Percentiles rank a stretch among this genome's conserved stretches.
These are phyloP conservation scores for Ogataea henricii DNA, from an alignment of 805 yeast genomes.

Conservation along the genomic window DNA sequence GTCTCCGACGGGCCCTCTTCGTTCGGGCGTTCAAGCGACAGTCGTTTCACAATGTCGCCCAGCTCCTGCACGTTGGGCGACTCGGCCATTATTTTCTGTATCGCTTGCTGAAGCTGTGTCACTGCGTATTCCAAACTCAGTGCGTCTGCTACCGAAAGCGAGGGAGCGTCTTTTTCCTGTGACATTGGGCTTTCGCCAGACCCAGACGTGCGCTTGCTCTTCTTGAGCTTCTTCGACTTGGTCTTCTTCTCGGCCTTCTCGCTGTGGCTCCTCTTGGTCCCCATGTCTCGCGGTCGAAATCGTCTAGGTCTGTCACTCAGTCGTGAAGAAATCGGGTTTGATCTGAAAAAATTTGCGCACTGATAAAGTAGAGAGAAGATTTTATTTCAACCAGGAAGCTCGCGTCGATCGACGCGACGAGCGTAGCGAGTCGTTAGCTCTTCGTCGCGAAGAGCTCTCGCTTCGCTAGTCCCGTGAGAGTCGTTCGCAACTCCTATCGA, in stretches of 20 bases:
- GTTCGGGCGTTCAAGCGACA: constrained; percentile 6
- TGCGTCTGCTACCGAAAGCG: constrained; percentile 26
- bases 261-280: not conserved
- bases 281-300: too few relatives aligned
- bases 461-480: too few relatives aligned
- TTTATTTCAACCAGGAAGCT: too few relatives aligned
- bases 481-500: too few relatives aligned
- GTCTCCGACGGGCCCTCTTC: constrained; percentile 25
- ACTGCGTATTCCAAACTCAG: constrained; percentile 53
- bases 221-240: constrained; percentile 1
- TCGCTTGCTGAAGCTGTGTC: constrained; percentile 51
- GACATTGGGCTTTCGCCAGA: not conserved
- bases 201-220: not conserved
- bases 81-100: constrained; percentile 51
- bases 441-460: too few relatives aligned
- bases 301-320: too few relatives aligned
- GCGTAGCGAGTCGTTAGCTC: too few relatives aligned
- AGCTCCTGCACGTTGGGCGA: constrained; percentile 56
- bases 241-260: not conserved
- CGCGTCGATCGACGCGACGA: not conserved
- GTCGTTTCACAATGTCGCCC: constrained; percentile 31
- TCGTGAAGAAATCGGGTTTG: too few relatives aligned
- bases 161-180: too few relatives aligned
- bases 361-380: too few relatives aligned
- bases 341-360: too few relatives aligned